phyloP scores from a whole-genome alignment of 192 early-diverging fungal species.

The Chytriomyces sp. region DNA sequence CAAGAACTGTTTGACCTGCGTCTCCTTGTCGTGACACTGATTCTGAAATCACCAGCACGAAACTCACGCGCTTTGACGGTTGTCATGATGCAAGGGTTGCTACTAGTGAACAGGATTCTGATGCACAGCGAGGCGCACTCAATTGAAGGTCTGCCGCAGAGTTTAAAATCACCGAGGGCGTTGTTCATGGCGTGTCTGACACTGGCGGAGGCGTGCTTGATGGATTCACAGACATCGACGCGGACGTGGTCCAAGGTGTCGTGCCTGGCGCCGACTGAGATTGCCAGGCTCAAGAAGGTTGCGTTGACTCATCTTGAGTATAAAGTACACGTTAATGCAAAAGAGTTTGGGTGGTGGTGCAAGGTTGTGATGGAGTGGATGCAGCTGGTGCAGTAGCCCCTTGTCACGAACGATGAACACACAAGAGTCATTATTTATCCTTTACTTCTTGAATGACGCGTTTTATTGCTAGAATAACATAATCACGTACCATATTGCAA shows the following conservation, averaged over 20 bases:
- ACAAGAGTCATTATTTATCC: too few relatives aligned
- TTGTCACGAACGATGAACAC: too few relatives aligned
- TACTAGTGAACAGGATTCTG: conserved; percentile 11
- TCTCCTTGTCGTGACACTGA: not conserved
- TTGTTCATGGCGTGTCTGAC: conserved; percentile 15
- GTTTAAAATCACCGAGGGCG: not conserved
- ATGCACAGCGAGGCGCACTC: not conserved
- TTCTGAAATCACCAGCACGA: conserved; percentile 4
- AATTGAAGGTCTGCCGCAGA: too few relatives aligned
- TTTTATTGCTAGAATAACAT: too few relatives aligned
- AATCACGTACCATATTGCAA: too few relatives aligned
- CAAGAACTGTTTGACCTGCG: conserved; percentile 12
- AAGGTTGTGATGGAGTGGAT: conserved; percentile 23
- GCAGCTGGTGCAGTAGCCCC: not conserved
- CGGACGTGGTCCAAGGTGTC: conserved; percentile 1
- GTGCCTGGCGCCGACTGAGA: not conserved
- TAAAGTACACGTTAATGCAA: conserved; percentile 4
- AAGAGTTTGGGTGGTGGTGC: conserved; percentile 23
- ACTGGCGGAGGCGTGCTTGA: conserved; percentile 1
- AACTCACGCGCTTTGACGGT: conserved; percentile 8
- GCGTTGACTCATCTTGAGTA: conserved; percentile 17
- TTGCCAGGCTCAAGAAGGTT: not conserved
- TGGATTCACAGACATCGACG: conserved; percentile 22
- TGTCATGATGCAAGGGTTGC: conserved; percentile 16
- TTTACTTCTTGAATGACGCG: too few relatives aligned